Conservation (phyloP, 352 stramenopile genomes). For the Globisporangium spinosum region DNA sequence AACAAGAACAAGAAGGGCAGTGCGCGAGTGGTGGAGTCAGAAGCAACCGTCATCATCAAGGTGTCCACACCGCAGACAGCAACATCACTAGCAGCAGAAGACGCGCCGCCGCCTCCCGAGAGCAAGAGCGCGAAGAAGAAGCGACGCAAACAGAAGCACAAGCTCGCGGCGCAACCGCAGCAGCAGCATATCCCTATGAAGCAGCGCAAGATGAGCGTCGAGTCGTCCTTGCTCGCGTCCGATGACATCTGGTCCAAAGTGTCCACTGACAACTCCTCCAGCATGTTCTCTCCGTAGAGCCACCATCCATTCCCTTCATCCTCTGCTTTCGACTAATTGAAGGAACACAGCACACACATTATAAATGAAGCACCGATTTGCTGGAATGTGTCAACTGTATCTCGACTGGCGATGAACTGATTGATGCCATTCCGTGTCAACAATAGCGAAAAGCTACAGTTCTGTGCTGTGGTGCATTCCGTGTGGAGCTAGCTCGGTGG, state of each 20-base stretch:
- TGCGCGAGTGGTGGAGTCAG: neutral
- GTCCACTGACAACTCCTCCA: slow-evolving; percentile 41
- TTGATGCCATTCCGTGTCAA: neutral
- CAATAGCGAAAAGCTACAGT: neutral
- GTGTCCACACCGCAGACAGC: neutral
- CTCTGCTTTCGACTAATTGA: neutral
- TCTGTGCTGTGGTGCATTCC: neutral
- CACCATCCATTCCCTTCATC: neutral
- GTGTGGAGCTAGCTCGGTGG: too few relatives aligned
- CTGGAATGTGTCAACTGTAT: neutral
- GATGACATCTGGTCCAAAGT: slow-evolving; percentile 71
- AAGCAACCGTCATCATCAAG: neutral
- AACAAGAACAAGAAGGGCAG: slow-evolving; percentile 19
- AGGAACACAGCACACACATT: neutral
- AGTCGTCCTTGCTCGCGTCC: slow-evolving; percentile 51
- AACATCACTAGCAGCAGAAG: neutral
- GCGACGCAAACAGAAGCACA: slow-evolving; percentile 18
- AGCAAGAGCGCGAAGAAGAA: slow-evolving; percentile 18
- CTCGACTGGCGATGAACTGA: neutral
- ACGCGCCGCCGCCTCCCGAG: neutral
- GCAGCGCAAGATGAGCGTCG: slow-evolving; percentile 63
- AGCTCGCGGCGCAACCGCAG: slow-evolving; percentile 13
- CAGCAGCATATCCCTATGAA: slow-evolving; percentile 11
- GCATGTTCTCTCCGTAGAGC: slow-evolving; percentile 17
- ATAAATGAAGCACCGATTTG: neutral